Evolutionary conservation across 192 early-diverging fungal species (phyloP).

Genomic region (Rhizophagus sp.): DNA sequence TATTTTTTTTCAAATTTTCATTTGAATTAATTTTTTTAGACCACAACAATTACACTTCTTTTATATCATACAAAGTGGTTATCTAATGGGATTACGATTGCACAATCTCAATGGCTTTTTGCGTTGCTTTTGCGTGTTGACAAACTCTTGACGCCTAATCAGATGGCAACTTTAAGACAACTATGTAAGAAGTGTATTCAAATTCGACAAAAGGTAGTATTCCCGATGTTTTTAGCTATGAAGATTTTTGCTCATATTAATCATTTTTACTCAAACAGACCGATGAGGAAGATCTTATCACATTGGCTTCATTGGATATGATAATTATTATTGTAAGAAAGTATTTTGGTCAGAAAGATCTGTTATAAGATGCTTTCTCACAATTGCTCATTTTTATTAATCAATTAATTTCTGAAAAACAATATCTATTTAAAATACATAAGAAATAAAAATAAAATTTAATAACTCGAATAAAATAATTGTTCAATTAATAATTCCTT

Average conservation of each 20-base stretch:
- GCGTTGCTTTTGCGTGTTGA: constrained; percentile 38
- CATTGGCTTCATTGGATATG: constrained; percentile 34
- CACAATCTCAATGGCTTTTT: constrained; percentile 39
- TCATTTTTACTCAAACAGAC: not conserved
- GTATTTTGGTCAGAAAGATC: constrained; percentile 38
- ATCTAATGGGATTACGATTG: not conserved
- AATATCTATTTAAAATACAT: too few species aligned
- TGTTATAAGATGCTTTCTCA: not conserved
- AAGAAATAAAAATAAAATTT: too few species aligned
- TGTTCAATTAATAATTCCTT: too few species aligned
- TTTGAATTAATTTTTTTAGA: not conserved
- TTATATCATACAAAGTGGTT: constrained; percentile 29
- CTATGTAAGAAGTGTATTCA: constrained; percentile 36
- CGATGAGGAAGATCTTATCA: constrained; percentile 9
- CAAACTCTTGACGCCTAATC: constrained; percentile 37
- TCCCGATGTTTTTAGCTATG: not conserved
- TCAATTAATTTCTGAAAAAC: too few species aligned
- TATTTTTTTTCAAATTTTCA: not conserved
- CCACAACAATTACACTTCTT: constrained; percentile 25
- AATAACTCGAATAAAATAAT: too few species aligned
- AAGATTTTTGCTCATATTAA: not conserved
- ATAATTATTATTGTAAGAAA: constrained; percentile 42
- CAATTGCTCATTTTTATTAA: not conserved
- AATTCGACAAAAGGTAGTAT: constrained; percentile 28
- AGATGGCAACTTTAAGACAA: constrained; percentile 35